These are phyloP conservation scores for Botrytis tulipae DNA, from an alignment of 2,329 filamentous ascomycete genomes.

Conservation along the genomic window DNA sequence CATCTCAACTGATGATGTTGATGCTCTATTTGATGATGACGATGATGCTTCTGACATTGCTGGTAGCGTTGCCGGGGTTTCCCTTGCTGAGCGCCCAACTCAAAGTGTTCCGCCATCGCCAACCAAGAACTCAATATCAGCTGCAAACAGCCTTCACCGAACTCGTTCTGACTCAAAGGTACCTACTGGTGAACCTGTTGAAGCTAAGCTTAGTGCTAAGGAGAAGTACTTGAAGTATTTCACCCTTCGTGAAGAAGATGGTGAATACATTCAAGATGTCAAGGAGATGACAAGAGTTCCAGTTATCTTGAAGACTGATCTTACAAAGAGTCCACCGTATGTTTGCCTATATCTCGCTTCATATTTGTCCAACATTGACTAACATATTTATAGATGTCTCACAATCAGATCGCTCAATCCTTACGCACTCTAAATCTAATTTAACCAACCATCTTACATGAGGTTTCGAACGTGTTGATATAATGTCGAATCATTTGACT, in stretches of 20 bases:
- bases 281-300: slow-evolving; percentile 96
- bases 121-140: slow-evolving; percentile 67
- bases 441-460: not conserved
- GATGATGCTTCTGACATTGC: slow-evolving; percentile 78
- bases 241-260: slow-evolving; percentile 83
- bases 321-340: slow-evolving; percentile 99
- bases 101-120: slow-evolving; percentile 95
- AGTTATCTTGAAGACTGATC: slow-evolving; percentile 97
- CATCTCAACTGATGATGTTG: slow-evolving; percentile 87
- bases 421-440: slow-evolving; percentile 51
- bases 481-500: not conserved
- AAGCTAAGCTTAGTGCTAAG: slow-evolving; percentile 83
- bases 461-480: slow-evolving; percentile 15
- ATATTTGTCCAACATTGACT: slow-evolving; percentile 36
- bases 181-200: slow-evolving; percentile 68
- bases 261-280: slow-evolving; percentile 97
- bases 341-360: slow-evolving; percentile 45
- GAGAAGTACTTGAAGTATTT: slow-evolving; percentile 95
- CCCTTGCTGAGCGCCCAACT: slow-evolving; percentile 81
- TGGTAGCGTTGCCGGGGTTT: slow-evolving; percentile 90
- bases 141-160: slow-evolving; percentile 71
- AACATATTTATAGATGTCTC: slow-evolving; percentile 61
- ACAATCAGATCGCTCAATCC: slow-evolving; percentile 83
- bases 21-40: slow-evolving; percentile 94
- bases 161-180: slow-evolving; percentile 95